Conservation (phyloP, 352 stramenopile species). For the Globisporangium uncinulatum region DNA sequence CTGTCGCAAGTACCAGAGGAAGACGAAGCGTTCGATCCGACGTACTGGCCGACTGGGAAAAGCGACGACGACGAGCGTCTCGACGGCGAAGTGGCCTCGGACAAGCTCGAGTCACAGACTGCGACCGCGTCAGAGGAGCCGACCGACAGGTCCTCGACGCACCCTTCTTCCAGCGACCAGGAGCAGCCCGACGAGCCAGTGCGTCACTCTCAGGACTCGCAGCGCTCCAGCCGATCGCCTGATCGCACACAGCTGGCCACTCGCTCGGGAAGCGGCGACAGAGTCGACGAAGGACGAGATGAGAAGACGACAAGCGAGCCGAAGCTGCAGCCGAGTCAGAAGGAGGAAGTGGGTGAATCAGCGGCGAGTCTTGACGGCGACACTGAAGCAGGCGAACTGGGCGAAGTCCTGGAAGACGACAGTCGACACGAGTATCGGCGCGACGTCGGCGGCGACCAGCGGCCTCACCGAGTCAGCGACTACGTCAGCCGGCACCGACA, state of each 20-base stretch:
- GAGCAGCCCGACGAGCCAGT: background rate
- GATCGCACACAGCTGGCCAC: background rate
- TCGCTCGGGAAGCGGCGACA: constrained; percentile 1
- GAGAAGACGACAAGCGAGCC: background rate
- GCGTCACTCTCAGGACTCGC: background rate
- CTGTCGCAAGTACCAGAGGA: background rate
- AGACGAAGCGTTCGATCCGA: constrained; percentile 4
- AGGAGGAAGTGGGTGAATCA: background rate
- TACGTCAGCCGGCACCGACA: constrained; percentile 1
- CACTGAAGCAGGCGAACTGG: background rate
- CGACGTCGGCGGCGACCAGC: constrained; percentile 1
- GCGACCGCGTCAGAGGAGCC: background rate
- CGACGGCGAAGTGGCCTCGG: background rate
- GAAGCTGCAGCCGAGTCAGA: background rate
- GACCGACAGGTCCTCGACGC: background rate
- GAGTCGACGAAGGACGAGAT: constrained; percentile 3
- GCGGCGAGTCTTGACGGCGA: background rate
- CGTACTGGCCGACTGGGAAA: constrained; percentile 1
- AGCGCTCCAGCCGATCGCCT: background rate
- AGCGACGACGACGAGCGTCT: background rate
- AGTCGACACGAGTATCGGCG: background rate
- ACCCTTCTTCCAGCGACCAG: background rate
- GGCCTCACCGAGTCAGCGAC: background rate
- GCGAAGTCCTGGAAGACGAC: background rate
- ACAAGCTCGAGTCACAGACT: background rate